These are phyloP conservation scores for Cenchrus fungigraminus DNA, from an alignment of 176 grass and related monocot genomes.

Conservation along the genomic window DNA sequence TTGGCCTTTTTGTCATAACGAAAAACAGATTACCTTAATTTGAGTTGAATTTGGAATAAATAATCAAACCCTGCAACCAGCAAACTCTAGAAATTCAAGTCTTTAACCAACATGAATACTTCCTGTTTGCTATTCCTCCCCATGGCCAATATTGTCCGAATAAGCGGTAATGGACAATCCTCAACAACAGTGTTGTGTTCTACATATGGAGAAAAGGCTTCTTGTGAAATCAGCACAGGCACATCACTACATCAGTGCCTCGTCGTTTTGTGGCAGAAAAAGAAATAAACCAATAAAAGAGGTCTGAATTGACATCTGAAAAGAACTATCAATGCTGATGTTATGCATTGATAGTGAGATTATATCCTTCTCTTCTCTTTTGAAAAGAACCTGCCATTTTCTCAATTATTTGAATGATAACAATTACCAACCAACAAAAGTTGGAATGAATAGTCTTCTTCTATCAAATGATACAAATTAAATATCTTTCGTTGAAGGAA, in stretches of 20 bases:
- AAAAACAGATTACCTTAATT: too few species aligned
- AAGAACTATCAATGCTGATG: background rate
- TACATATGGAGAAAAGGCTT: background rate
- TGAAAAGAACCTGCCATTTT: conserved; percentile 30
- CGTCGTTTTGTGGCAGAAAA: background rate
- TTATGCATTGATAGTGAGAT: conserved; percentile 8
- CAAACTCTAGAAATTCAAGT: background rate
- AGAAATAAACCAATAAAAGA: background rate
- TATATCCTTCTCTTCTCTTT: background rate
- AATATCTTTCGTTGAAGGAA: background rate
- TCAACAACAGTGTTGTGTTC: background rate
- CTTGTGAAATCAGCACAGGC: background rate
- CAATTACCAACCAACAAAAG: conserved; percentile 19
- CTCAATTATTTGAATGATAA: conserved; percentile 27
- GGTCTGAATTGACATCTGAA: background rate
- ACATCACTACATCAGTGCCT: background rate
- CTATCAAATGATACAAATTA: background rate
- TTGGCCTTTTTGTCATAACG: background rate
- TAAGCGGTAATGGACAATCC: background rate
- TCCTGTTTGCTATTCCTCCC: background rate
- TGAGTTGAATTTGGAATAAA: background rate
- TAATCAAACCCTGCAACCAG: background rate
- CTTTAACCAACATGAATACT: background rate
- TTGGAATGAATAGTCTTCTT: background rate
- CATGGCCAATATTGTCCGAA: background rate